Conservation (phyloP, 768 basidiomycete species). For the Terana coerulea region DNA sequence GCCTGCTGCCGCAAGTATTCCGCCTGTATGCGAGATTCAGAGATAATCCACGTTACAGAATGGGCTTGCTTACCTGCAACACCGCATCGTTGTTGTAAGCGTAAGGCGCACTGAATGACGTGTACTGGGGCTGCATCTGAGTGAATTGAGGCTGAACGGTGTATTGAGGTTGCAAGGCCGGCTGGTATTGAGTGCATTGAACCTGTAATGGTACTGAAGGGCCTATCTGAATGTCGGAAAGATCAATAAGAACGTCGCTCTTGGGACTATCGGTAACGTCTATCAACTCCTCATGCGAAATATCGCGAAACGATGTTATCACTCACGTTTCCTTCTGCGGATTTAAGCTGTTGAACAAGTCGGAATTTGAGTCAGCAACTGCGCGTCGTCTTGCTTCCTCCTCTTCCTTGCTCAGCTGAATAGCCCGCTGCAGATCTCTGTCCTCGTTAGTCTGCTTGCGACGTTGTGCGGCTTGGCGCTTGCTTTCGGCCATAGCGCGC, state of each 20-base stretch:
- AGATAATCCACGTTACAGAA: background rate
- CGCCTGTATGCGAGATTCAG: conserved; percentile 24
- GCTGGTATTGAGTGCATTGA: conserved; percentile 19
- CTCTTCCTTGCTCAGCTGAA: conserved; percentile 83
- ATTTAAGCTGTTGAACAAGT: conserved; percentile 11
- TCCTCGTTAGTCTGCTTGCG: conserved; percentile 56
- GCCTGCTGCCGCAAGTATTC: conserved; percentile 44
- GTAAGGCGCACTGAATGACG: conserved; percentile 65
- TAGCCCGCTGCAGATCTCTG: conserved; percentile 69
- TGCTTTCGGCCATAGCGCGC: conserved; percentile 82
- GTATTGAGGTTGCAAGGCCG: conserved; percentile 10
- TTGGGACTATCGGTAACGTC: background rate
- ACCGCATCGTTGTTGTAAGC: conserved; percentile 79
- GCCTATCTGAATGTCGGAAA: conserved; percentile 9
- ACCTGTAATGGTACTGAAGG: conserved; percentile 17
- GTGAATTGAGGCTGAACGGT: conserved; percentile 21
- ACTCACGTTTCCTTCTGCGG: conserved; percentile 1
- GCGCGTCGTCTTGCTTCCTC: conserved; percentile 69
- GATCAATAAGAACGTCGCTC: conserved; percentile 18
- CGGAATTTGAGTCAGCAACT: conserved; percentile 58
- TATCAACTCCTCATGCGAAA: background rate
- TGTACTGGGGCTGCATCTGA: conserved; percentile 22
- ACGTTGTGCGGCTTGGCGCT: conserved; percentile 61
- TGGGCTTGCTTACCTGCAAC: conserved; percentile 43
- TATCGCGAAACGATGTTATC: background rate